These are phyloP conservation scores for Cystobasidiaceae sp. DNA, from an alignment of 1,284 basidiomycete species.

Conservation along the genomic window DNA sequence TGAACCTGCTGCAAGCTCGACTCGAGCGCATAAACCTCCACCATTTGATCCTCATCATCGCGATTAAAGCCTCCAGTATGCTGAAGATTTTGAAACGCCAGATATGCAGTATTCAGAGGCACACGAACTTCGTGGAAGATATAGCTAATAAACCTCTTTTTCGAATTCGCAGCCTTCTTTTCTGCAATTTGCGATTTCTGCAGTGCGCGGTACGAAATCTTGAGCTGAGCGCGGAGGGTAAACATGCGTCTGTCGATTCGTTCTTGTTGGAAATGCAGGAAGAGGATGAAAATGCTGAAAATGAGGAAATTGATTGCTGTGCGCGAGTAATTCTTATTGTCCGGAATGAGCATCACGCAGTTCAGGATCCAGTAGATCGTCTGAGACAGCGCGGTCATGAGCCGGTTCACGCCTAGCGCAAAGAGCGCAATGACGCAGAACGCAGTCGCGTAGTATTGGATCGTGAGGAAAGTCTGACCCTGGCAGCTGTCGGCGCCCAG, in stretches of 20 bases:
- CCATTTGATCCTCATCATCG: constrained; percentile 55
- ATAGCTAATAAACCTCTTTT: constrained; percentile 72
- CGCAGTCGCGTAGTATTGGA: constrained; percentile 49
- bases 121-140: constrained; percentile 68
- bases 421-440: constrained; percentile 71
- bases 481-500: not conserved
- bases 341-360: constrained; percentile 51
- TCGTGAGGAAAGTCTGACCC: not conserved
- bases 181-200: constrained; percentile 81
- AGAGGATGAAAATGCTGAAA: constrained; percentile 57
- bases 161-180: constrained; percentile 66
- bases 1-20: constrained; percentile 60
- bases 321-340: constrained; percentile 34
- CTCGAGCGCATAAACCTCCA: constrained; percentile 72
- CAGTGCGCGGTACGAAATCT: constrained; percentile 56
- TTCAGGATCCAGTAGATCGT: constrained; percentile 54
- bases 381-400: constrained; percentile 60
- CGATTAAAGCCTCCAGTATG: constrained; percentile 60
- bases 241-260: constrained; percentile 59
- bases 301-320: constrained; percentile 6
- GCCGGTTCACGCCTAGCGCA: constrained; percentile 63
- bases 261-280: constrained; percentile 47
- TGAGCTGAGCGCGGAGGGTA: constrained; percentile 63
- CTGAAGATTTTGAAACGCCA: constrained; percentile 84
- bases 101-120: constrained; percentile 33